Evolutionary conservation across 2,329 filamentous ascomycete species (phyloP).

Genomic region (Lecanoromycetidae sp.): DNA sequence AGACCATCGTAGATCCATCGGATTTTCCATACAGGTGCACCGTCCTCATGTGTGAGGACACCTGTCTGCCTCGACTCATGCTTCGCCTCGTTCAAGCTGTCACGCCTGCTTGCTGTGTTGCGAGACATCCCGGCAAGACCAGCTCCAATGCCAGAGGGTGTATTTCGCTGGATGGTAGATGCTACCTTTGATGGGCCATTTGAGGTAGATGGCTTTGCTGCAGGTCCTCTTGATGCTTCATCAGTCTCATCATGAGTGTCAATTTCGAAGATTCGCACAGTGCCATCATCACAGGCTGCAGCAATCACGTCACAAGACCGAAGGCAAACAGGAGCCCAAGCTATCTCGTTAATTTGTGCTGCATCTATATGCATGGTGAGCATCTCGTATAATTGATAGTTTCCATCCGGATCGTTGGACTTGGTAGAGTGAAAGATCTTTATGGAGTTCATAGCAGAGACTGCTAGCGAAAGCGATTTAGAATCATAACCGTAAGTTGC

Average conservation of each 20-base stretch:
- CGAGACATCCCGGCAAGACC: constrained; percentile 13
- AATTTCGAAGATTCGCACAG: constrained; percentile 75
- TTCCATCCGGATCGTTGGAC: constrained; percentile 32
- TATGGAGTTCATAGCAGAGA: constrained; percentile 73
- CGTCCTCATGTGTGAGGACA: constrained; percentile 7
- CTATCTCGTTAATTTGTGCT: constrained; percentile 71
- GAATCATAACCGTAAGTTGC: constrained; percentile 68
- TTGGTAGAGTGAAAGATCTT: constrained; percentile 64
- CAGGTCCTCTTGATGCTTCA: neutral
- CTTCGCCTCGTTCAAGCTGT: constrained; percentile 5
- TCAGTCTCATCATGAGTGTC: constrained; percentile 2
- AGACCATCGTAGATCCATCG: constrained; percentile 16
- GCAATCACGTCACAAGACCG: constrained; percentile 82
- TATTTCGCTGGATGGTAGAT: neutral
- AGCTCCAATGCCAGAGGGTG: constrained; percentile 17
- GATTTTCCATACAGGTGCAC: constrained; percentile 11
- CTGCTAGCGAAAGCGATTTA: constrained; percentile 68
- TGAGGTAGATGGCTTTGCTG: neutral
- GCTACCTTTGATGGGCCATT: neutral
- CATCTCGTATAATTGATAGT: constrained; percentile 74
- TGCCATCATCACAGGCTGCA: constrained; percentile 85
- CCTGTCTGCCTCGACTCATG: constrained; percentile 15
- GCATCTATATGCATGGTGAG: constrained; percentile 62
- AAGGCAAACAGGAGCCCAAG: constrained; percentile 87
- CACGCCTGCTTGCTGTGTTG: neutral